Base-by-base conservation (phyloP, 2,329 filamentous ascomycete genomes). In the Aaosphaeria pasadenensis region DNA sequence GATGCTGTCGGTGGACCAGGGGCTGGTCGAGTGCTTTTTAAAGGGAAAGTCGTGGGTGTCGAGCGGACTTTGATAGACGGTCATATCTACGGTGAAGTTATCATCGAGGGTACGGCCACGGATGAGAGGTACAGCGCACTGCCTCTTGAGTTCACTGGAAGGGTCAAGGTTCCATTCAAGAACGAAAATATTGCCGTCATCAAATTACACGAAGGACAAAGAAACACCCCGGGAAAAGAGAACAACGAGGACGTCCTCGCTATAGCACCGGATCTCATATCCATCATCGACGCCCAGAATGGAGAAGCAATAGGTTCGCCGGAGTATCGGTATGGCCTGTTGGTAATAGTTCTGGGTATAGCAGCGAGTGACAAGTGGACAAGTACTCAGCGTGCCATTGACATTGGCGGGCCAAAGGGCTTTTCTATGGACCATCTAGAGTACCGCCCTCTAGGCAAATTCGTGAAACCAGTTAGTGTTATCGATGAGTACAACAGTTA, bases 121-220 rank as follows among this genome's bases (percentile, higher is more conserved):
- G 42, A 48, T 30, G 9, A 30, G 30, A 28, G 43, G 7, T 32
- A 6, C 29, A 39, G 31, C 11, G 5, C 44, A 29, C 5, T 9
- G 11, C 29, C 24, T 13, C 43, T 51, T 3, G 47, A 52, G 28
- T 63, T 59, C 38, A 31, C 56, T 5, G 82, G 82, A 0, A 70
- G 63, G 30, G 68, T 87, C 60, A 84, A 81, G 60, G 84, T 88
- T 43, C 84, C 85, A 0, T 88, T 88, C 73, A 87, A 87, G 70
- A 88, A 88, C 64, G 85, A 89, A 60, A 88, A 88, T 57, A 85
- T 88, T 40, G 80, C 79, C n/a, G 84, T 80, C 50, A 66, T 56
- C 50, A 67, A 47, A 45, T 57, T 55, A 59, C 69, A 55, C 9
- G 59, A 64, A 5, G 53, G 47, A 4, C 43, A 50, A 11, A 57